Percentiles rank a stretch among this genome's conserved stretches.
phyloP scores from a whole-genome alignment of 257 asterid species.

The Solanum gandarillasii region DNA sequence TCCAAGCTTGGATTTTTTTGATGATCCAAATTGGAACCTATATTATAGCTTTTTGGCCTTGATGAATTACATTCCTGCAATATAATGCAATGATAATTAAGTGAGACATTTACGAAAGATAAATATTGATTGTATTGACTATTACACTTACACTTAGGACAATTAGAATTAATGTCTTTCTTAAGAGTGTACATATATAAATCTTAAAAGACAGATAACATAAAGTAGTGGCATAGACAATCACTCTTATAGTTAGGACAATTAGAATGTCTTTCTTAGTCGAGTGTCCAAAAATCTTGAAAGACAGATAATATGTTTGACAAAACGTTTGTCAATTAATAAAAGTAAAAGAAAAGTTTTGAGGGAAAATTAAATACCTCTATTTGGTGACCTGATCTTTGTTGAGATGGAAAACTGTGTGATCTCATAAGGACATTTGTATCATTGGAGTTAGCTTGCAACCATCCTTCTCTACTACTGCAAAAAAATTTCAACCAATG shows the following conservation, averaged over 20 bases:
- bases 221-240: neutral
- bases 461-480: constrained; percentile 69
- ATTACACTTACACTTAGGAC: neutral
- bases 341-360: neutral
- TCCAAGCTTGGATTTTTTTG: constrained; percentile 30
- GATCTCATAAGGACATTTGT: constrained; percentile 37
- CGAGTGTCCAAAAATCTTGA: neutral
- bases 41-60: constrained; percentile 14
- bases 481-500: neutral
- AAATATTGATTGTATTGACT: neutral
- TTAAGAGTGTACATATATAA: neutral
- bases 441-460: constrained; percentile 39
- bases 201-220: neutral
- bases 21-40: neutral
- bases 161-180: neutral
- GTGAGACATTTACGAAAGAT: neutral
- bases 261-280: neutral
- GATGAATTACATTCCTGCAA: constrained; percentile 34
- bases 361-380: constrained; percentile 25
- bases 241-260: neutral
- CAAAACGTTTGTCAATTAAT: neutral
- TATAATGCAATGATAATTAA: neutral
- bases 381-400: constrained; percentile 24
- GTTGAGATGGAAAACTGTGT: constrained; percentile 42
- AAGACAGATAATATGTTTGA: neutral